Conservation (phyloP, 208 protist species). For the Trypanosoma lewisi region DNA sequence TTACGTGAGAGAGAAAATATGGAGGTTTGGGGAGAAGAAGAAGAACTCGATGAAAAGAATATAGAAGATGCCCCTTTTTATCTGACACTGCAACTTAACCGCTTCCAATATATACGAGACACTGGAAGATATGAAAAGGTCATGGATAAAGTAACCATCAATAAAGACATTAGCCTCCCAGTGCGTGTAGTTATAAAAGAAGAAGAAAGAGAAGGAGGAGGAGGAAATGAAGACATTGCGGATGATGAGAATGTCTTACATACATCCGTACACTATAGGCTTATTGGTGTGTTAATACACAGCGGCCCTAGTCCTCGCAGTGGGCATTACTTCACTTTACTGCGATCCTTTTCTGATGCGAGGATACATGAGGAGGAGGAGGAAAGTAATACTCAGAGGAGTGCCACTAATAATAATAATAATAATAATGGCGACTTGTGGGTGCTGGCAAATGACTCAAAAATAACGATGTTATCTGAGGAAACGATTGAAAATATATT, state of each 20-base stretch:
- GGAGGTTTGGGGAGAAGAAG: background rate
- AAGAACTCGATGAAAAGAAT: background rate
- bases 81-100: constrained; percentile 58
- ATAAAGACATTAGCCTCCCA: constrained; percentile 50
- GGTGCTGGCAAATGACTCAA: constrained; percentile 65
- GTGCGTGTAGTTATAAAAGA: constrained; percentile 14
- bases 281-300: constrained; percentile 60
- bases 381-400: background rate
- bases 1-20: background rate
- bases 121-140: constrained; percentile 47
- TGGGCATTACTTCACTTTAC: constrained; percentile 68
- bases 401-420: background rate
- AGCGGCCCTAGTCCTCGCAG: constrained; percentile 57
- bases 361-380: background rate
- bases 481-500: constrained; percentile 35
- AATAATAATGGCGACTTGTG: constrained; percentile 19
- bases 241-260: constrained; percentile 12
- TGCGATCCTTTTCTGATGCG: background rate
- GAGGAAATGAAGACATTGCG: background rate
- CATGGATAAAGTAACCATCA: constrained; percentile 41
- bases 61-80: constrained; percentile 42
- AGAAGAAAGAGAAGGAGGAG: background rate
- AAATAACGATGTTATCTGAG: constrained; percentile 27
- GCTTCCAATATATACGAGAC: constrained; percentile 48
- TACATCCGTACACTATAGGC: constrained; percentile 40